Evolutionary conservation across 2,329 filamentous ascomycete species (phyloP), one percentile per base, ranked within the genome.

Genomic region (Neofusicoccum sp.): DNA sequence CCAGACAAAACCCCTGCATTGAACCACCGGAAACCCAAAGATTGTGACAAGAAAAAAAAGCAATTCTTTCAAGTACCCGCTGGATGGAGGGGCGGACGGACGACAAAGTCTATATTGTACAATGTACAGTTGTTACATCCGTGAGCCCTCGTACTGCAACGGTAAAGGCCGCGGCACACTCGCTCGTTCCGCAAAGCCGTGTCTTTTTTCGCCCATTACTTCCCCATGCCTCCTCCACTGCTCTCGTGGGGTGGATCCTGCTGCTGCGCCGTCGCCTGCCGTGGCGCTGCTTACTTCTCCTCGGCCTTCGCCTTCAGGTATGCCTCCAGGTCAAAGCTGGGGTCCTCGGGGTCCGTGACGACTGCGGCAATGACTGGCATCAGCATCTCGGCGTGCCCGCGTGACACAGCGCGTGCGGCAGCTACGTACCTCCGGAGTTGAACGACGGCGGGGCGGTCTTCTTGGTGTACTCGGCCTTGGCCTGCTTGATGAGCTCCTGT

Each of bases 271-370:
- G 8, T 49, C 50, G 43, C 29, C 59, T 33, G 6, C 12, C n/a
- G 48, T 37, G 48, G 6, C 37, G 48, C 41, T 45, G 54, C 54
- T 58, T 70, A 73, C 59, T 73, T 69, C 64, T 77, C 79, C 64
- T 77, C 79, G 60, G 79, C 78, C 71, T 92, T 80, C 71, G 86
- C 83, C 73, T 87, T 85, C 78, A 97, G 80, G 78, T 87, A 92
- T 71, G 90, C 88, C 84, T 98, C 94, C 71, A 98, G 84, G 77
- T 99, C 93, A 82, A 98, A 98, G 75, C 93, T 92, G 75, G 93
- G 88, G 82, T 95, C 88, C 75, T 89, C 87, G 65, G 89, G 89
- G 80, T 98, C 89, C 75, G 87, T 60, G 22, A 65, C 33, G 28
- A 63, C 61, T 64, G 54, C 48, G 31, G 41, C 12, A 44, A 14